Conservation (phyloP, 2,329 filamentous ascomycete species). For the Colletotrichum karsti region DNA sequence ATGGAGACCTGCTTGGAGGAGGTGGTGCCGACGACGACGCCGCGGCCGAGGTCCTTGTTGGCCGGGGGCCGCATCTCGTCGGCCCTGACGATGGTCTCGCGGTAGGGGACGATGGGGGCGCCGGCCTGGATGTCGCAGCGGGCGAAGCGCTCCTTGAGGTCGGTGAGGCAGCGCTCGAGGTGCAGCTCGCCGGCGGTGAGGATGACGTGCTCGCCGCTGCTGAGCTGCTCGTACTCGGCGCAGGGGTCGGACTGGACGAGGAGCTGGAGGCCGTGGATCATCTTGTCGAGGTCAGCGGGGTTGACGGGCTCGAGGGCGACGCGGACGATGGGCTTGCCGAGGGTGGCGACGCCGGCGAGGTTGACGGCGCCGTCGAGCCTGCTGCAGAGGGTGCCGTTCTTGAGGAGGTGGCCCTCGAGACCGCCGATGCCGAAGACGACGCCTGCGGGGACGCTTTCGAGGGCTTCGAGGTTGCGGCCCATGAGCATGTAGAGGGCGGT, state of each 20-base stretch:
- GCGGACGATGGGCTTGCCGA: conserved; percentile 89
- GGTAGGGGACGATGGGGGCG: conserved; percentile 93
- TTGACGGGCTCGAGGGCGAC: conserved; percentile 95
- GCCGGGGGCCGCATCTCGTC: conserved; percentile 92
- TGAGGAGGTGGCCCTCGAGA: conserved; percentile 91
- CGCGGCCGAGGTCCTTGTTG: conserved; percentile 86
- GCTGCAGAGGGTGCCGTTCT: conserved; percentile 93
- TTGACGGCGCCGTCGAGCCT: conserved; percentile 88
- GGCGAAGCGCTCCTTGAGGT: conserved; percentile 91
- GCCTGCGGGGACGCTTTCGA: conserved; percentile 87
- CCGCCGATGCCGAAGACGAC: conserved; percentile 96
- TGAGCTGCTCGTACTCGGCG: conserved; percentile 92
- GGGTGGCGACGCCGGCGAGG: conserved; percentile 82
- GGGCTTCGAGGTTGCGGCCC: conserved; percentile 86
- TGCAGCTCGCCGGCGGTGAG: conserved; percentile 94
- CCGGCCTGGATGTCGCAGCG: conserved; percentile 94
- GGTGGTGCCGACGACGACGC: conserved; percentile 78
- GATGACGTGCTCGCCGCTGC: conserved; percentile 93
- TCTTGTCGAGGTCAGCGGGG: conserved; percentile 90
- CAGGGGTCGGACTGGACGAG: conserved; percentile 96
- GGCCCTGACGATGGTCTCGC: conserved; percentile 87
- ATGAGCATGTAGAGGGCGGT: conserved; percentile 94
- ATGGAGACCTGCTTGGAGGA: conserved; percentile 88
- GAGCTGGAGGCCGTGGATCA: conserved; percentile 87
- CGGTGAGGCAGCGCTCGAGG: conserved; percentile 91